These are phyloP conservation scores for Cenchrus fungigraminus DNA, from an alignment of 176 grass and related monocot species.

Conservation along the genomic window DNA sequence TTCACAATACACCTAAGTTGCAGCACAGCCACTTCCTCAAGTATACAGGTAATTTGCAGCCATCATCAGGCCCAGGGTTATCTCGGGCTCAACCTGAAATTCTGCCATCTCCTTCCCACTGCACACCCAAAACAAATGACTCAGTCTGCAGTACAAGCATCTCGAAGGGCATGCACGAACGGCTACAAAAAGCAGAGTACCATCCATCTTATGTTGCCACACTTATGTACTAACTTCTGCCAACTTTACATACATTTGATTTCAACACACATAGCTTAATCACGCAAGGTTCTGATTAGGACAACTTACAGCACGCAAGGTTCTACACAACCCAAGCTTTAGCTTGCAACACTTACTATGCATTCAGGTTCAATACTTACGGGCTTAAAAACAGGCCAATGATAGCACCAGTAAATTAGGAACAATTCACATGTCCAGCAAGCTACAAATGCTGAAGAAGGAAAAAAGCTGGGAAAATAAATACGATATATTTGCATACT, in stretches of 20 bases:
- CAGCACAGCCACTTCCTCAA: constrained; percentile 16
- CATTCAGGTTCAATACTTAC: background rate
- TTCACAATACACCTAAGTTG: background rate
- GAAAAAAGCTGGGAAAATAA: too few relatives aligned
- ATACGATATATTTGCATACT: too few relatives aligned
- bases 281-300: background rate
- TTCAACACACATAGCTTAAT: too few relatives aligned
- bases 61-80: constrained; percentile 96
- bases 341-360: background rate
- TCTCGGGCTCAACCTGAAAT: constrained; percentile 78
- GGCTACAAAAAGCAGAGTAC: background rate
- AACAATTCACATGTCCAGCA: background rate
- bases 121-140: constrained; percentile 8
- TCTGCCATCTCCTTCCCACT: constrained; percentile 82
- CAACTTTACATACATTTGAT: too few relatives aligned
- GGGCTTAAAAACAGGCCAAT: background rate
- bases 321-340: background rate
- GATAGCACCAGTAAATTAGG: background rate
- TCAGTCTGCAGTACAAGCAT: background rate
- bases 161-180: background rate
- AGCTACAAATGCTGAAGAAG: too few relatives aligned
- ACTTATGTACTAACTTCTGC: background rate
- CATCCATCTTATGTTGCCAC: background rate
- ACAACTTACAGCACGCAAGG: background rate
- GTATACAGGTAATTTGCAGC: constrained; percentile 90